A percentile compares a stretch with the other conserved stretches of the same genome.
Evolutionary conservation across 2,329 filamentous ascomycete genomes (phyloP).

Genomic region (Plenodomus tracheiphilus): DNA sequence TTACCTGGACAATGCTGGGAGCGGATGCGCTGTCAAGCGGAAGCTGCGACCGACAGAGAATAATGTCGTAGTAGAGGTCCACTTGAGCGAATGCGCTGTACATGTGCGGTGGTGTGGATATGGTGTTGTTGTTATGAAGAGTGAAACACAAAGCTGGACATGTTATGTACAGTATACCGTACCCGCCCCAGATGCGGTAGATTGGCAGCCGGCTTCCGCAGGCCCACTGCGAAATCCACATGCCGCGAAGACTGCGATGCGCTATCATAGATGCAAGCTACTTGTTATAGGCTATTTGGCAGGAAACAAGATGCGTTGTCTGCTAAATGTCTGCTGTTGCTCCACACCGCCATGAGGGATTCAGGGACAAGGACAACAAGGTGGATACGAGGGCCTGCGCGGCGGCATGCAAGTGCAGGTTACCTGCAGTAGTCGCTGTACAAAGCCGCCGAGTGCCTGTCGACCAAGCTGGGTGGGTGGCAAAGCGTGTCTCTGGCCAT

Average conservation of each 20-base stretch:
- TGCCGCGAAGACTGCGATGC: constrained; percentile 12
- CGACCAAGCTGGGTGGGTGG: constrained; percentile 24
- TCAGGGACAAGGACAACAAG: constrained; percentile 31
- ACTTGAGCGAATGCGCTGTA: too few species aligned
- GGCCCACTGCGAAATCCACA: constrained; percentile 25
- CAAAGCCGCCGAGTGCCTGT: constrained; percentile 24
- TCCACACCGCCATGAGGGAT: constrained; percentile 33
- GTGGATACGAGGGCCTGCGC: constrained; percentile 27
- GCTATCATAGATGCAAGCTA: constrained; percentile 4
- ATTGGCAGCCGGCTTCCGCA: constrained; percentile 16
- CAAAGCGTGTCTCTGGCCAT: constrained; percentile 15
- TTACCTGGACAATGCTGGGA: background rate
- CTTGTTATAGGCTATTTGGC: constrained; percentile 21
- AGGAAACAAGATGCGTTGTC: constrained; percentile 29
- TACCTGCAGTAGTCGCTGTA: constrained; percentile 37
- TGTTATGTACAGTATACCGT: background rate
- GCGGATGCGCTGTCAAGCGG: background rate
- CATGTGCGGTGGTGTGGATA: too few species aligned
- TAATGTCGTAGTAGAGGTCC: background rate
- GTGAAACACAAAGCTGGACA: background rate
- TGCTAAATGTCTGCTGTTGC: constrained; percentile 22
- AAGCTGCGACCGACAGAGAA: too few species aligned
- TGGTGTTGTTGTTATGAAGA: background rate
- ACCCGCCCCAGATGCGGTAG: constrained; percentile 17
- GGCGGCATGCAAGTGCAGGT: constrained; percentile 26